These are phyloP conservation scores for Amphicarpaea edgeworthii DNA, from an alignment of 306 rosid species.

Conservation along the genomic window DNA sequence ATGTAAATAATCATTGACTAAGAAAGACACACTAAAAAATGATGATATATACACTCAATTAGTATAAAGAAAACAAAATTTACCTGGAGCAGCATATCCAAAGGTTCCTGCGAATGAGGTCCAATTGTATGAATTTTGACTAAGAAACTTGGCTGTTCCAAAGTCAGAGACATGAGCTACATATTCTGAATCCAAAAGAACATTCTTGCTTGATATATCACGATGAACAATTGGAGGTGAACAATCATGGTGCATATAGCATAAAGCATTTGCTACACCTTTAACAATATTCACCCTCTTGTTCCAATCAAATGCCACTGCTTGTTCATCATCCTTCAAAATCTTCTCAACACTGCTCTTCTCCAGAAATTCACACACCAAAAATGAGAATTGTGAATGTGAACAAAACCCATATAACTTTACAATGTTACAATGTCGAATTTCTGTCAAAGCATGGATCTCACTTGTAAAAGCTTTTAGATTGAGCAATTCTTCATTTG, in stretches of 20 bases:
- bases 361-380: background rate
- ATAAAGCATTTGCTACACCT: constrained; percentile 2
- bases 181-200: background rate
- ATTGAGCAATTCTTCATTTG: background rate
- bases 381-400: background rate
- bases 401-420: background rate
- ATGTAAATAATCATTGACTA: background rate
- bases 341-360: background rate
- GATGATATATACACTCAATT: background rate
- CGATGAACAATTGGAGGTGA: background rate
- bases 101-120: background rate
- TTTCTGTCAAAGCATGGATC: background rate
- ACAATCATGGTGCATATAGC: background rate
- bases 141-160: background rate
- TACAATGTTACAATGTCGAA: background rate
- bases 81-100: constrained; percentile 2
- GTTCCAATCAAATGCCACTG: background rate
- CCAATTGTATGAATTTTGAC: background rate
- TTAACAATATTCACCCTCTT: background rate
- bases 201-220: background rate
- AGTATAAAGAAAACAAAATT: no score
- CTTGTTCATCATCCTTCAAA: background rate
- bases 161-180: background rate
- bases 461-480: background rate
- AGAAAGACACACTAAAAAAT: background rate